Evolutionary conservation across 768 basidiomycete genomes (phyloP), one percentile per base, ranked within the genome.

Genomic region (Hirschioporus abietinus): DNA sequence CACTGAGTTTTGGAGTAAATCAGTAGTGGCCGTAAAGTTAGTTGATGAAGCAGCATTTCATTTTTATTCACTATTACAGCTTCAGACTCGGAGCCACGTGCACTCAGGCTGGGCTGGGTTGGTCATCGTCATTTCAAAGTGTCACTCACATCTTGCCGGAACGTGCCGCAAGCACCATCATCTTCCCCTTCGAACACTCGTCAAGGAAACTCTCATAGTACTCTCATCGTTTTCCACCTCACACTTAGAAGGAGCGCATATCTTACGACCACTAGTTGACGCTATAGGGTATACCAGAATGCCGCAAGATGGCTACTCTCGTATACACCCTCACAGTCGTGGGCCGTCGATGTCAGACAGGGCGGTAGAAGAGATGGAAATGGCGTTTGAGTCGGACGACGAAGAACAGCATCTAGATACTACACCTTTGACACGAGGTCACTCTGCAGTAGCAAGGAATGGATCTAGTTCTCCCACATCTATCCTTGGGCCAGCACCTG

Each of bases 311-410:
- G 42, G 42, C 42, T 52, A 52, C 42, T 52, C 42, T 52, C 42
- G 42, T 52, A 20, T 52, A 20, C 42, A 52, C 42, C 42, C 42
- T 15, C 42, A 52, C 20, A 52, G 42, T 52, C 42, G 42, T 20
- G 30, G 30, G 30, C 42, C 42, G 15, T 52, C 42, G 42, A 30
- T 30, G 4, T 52, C 42, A 15, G 42, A 52, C 42, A 52, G 42
- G 12, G 42, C 42, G 42, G 42, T 52, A 52, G 60, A 61, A 69
- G 92, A 93, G 76, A 85, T 94, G 73, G 85, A 91, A 71, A 92
- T 88, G 34, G 89, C 92, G 0, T 94, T 94, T 70, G 89, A 80
- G 64, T 74, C 74, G 6, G 79, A 88, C 70, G 85, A 86, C 58
- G 82, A 84, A 27, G 81, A 83, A 9, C 74, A 77, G 12, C 74